These are phyloP conservation scores for Coemansia sp. DNA, from an alignment of 192 early-diverging fungal species.

Conservation along the genomic window DNA sequence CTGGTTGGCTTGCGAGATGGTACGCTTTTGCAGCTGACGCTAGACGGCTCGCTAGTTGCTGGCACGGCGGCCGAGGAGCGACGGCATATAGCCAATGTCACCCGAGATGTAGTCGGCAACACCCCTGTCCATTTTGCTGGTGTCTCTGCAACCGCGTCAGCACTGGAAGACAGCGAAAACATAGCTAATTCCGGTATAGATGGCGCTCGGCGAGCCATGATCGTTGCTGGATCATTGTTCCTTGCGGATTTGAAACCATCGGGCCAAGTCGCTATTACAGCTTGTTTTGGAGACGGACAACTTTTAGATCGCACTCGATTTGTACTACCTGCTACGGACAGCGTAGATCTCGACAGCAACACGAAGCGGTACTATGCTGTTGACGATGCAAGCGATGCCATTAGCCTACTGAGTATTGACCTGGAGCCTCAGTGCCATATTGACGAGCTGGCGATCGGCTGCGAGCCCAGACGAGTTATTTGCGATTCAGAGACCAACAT, in stretches of 20 bases:
- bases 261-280: conserved; percentile 13
- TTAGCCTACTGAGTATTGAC: conserved; percentile 15
- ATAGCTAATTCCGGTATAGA: background rate
- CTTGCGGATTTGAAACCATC: background rate
- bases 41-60: background rate
- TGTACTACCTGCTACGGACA: background rate
- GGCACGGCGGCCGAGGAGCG: background rate
- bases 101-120: background rate
- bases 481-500: conserved; percentile 29
- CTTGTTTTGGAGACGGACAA: conserved; percentile 8
- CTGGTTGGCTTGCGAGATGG: conserved; percentile 41
- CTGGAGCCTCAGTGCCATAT: conserved; percentile 17
- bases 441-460: conserved; percentile 10
- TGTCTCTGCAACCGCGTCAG: background rate
- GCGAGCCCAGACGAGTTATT: conserved; percentile 31
- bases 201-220: background rate
- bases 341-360: background rate
- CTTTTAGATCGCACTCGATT: background rate
- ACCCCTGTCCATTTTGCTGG: background rate
- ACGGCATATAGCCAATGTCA: background rate
- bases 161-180: background rate
- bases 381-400: background rate
- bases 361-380: conserved; percentile 5
- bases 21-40: background rate
- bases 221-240: conserved; percentile 5